Conservation (phyloP, 257 asterid species). For the Gynochthodes officinalis region DNA sequence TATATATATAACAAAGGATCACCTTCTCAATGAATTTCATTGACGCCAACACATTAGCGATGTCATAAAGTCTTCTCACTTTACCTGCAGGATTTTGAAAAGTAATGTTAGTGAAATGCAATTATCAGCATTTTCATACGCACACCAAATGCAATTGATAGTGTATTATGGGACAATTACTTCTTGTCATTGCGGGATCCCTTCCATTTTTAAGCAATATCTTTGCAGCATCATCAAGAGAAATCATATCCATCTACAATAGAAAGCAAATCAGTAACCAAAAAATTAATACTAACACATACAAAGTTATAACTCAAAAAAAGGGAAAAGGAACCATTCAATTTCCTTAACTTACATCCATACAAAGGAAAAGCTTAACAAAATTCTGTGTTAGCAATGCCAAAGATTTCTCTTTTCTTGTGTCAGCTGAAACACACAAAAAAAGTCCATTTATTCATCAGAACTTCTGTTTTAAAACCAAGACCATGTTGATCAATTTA, state of each 20-base stretch:
- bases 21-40: constrained; percentile 97
- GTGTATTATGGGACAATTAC: constrained; percentile 32
- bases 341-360: constrained; percentile 52
- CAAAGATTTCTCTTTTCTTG: constrained; percentile 89
- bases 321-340: not conserved
- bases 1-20: not conserved
- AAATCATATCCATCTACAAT: constrained; percentile 76
- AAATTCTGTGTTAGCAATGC: constrained; percentile 96
- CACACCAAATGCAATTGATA: not conserved
- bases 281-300: not conserved
- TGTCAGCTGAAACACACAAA: constrained; percentile 39
- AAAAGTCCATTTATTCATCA: not conserved
- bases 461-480: not conserved
- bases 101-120: constrained; percentile 17
- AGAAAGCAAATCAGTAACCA: constrained; percentile 6
- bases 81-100: constrained; percentile 57
- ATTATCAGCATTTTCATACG: not conserved
- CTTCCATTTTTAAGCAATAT: constrained; percentile 80
- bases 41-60: constrained; percentile 91
- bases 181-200: constrained; percentile 86
- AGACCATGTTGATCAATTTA: not conserved
- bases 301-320: not conserved
- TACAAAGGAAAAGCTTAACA: constrained; percentile 87
- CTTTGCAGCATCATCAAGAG: constrained; percentile 96
- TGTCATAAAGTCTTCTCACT: constrained; percentile 89